A percentile compares a stretch with the other conserved stretches of the same genome.
Conservation (phyloP, 805 yeast species). For the Ogataea methanolica region DNA sequence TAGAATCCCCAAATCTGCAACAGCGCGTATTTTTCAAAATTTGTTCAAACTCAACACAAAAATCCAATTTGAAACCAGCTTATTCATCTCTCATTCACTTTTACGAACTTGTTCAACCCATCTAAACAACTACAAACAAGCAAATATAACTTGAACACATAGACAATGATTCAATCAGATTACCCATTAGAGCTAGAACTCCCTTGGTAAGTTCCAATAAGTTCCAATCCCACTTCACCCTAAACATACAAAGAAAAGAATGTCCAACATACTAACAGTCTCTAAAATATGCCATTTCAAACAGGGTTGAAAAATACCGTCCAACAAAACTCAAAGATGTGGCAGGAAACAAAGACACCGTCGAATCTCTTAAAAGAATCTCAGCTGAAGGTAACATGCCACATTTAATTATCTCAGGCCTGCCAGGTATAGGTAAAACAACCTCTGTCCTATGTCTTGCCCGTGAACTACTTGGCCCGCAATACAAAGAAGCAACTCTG, state of each 20-base stretch:
- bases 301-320: constrained; percentile 92
- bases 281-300: background rate
- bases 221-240: constrained; percentile 4
- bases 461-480: constrained; percentile 68
- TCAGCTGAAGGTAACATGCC: constrained; percentile 96
- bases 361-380: constrained; percentile 75
- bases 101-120: no score
- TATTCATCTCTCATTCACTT: no score
- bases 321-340: constrained; percentile 76
- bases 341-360: constrained; percentile 90
- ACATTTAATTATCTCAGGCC: constrained; percentile 89
- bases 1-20: no score
- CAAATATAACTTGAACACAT: no score
- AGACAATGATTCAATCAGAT: constrained; percentile 5
- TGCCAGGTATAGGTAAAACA: constrained; percentile 97
- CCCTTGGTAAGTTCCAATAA: constrained; percentile 28
- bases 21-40: no score
- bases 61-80: no score
- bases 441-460: constrained; percentile 92
- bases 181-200: constrained; percentile 30
- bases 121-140: no score
- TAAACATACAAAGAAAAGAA: no score
- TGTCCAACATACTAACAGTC: constrained; percentile 3
- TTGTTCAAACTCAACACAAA: no score
- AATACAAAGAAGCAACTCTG: constrained; percentile 68